Percentiles rank a stretch among this genome's conserved stretches.
These are phyloP conservation scores for Paecilomyces fulvus DNA, from an alignment of 2,329 filamentous ascomycete genomes.

Conservation along the genomic window DNA sequence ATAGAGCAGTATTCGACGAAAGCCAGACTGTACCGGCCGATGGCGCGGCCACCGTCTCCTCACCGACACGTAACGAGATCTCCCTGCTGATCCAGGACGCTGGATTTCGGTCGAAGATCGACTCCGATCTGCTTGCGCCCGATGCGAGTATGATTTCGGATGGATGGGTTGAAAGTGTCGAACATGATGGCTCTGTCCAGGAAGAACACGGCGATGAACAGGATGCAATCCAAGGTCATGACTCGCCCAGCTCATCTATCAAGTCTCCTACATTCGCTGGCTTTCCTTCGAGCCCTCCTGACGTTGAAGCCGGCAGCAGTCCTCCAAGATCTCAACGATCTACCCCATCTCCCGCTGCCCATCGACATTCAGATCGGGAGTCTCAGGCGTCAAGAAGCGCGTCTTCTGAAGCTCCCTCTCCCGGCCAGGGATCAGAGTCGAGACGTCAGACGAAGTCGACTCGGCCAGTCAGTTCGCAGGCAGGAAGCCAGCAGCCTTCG, in stretches of 20 bases:
- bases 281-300: slow-evolving; percentile 10
- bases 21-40: slow-evolving; percentile 3
- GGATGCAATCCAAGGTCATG: not conserved
- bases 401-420: not conserved
- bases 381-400: not conserved
- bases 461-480: too few species aligned
- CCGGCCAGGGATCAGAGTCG: not conserved
- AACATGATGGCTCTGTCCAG: not conserved
- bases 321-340: not conserved
- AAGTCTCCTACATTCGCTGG: slow-evolving; percentile 7
- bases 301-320: not conserved
- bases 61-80: slow-evolving; percentile 33
- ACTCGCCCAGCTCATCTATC: slow-evolving; percentile 2
- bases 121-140: slow-evolving; percentile 24
- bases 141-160: not conserved
- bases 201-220: not conserved
- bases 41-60: slow-evolving; percentile 16
- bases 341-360: not conserved
- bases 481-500: slow-evolving; percentile 2
- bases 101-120: slow-evolving; percentile 40
- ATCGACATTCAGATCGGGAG: not conserved
- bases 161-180: not conserved
- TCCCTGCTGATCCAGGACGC: slow-evolving; percentile 41
- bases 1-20: not conserved
- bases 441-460: not conserved